Base-by-base conservation (phyloP, 306 rosid species). In the Fagus crenata region DNA sequence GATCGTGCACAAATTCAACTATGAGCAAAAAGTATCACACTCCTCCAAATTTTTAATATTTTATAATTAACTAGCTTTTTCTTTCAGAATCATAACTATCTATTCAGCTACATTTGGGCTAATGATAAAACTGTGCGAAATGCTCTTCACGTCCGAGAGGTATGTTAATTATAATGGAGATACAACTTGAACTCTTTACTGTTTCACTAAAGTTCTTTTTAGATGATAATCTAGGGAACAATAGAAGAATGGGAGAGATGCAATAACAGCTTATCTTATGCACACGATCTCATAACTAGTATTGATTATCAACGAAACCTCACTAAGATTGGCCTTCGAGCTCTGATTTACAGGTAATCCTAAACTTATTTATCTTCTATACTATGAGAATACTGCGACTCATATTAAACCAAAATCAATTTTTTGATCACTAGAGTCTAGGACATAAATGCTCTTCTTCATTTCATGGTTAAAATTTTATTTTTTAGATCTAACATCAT, bases 91-190 rank as follows among this genome's bases (percentile, higher is more conserved):
- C 60, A 83, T 79, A 35, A 69, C 68, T 78, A 83, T 67, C 18
- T 81, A 18, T 73, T 78, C 35, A n/a, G 80, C 13, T n/a, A 78
- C 64, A 13, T 2, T 1, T 83, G 87, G 89, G 85, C 87, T 72
- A 86, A 86, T 17, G 87, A 83, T 75, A 72, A 75, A 61, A 75
- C 17, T 18, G 89, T 83, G 53, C 11, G 80, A 65, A 70, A 72
- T 37, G 84, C 87, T 36, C 80, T 86, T 78, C 80, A 69, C 14
- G 12, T 82, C 32, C 80, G 80, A 37, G 41, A 85, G 82, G 89
- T 85, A 80, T n/a, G 53, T 18, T 56, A 7, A 9, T 55, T 36
- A 8, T n/a, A 35, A 41, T 33, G 72, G 58, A 56, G 5, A 15
- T 68, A 64, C 28, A 51, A 4, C 28, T 70, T 42, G 7, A 42